Evolutionary conservation across 2,329 filamentous ascomycete genomes (phyloP).

Genomic region (Amesomyces nigricolor): DNA sequence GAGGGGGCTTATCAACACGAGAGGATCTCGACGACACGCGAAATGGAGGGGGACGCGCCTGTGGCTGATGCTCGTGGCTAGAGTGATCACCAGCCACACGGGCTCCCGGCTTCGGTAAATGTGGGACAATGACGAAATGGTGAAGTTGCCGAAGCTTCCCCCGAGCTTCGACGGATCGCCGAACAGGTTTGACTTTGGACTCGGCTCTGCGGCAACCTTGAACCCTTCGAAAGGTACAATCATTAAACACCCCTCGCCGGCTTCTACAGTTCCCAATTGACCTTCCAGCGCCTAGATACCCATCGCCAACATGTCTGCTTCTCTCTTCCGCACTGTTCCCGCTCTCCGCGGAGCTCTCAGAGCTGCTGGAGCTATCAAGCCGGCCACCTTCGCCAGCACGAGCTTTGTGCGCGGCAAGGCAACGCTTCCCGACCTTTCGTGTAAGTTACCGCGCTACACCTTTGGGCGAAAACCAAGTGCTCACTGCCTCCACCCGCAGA

Average conservation of each 20-base stretch:
- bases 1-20: background rate
- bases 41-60: conserved; percentile 2
- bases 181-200: conserved; percentile 9
- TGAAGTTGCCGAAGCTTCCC: conserved; percentile 22
- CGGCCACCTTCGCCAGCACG: conserved; percentile 61
- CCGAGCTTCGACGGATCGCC: conserved; percentile 20
- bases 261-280: conserved; percentile 12
- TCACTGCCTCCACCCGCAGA: conserved; percentile 47
- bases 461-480: background rate
- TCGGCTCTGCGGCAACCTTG: background rate
- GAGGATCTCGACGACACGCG: background rate
- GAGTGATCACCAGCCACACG: conserved; percentile 1
- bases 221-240: background rate
- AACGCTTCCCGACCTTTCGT: conserved; percentile 81
- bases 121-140: conserved; percentile 25
- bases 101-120: too few relatives aligned
- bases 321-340: conserved; percentile 66
- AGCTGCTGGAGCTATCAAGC: conserved; percentile 55
- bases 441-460: conserved; percentile 32
- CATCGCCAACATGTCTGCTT: conserved; percentile 58
- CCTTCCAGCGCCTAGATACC: conserved; percentile 5
- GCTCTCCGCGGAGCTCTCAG: conserved; percentile 66
- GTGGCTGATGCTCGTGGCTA: conserved; percentile 3
- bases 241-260: background rate
- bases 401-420: conserved; percentile 83